Conservation (phyloP, 2,329 filamentous ascomycete species). For the Pseudocercospora macadamiae region DNA sequence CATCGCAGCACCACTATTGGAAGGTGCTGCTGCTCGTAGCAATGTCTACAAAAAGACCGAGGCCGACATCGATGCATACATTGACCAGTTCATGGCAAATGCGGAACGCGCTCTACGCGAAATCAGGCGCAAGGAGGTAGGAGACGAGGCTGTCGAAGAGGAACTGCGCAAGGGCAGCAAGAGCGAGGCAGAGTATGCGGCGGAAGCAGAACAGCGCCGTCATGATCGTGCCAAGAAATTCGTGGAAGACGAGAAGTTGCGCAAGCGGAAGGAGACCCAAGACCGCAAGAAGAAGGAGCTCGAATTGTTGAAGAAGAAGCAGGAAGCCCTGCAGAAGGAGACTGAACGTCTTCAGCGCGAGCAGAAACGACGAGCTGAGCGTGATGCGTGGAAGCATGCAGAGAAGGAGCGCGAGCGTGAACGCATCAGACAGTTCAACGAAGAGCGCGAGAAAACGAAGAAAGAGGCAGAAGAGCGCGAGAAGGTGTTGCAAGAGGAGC, state of each 20-base stretch:
- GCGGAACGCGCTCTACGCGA: conserved; percentile 73
- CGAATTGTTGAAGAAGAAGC: conserved; percentile 53
- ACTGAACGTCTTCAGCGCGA: conserved; percentile 49
- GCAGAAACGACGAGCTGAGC: conserved; percentile 52
- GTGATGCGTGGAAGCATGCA: conserved; percentile 48
- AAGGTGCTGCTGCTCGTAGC: conserved; percentile 75
- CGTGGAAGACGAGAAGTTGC: conserved; percentile 62
- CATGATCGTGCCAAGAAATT: conserved; percentile 64
- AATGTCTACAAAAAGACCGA: conserved; percentile 75
- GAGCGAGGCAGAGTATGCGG: conserved; percentile 73
- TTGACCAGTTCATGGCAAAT: conserved; percentile 64
- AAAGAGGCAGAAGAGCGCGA: conserved; percentile 56
- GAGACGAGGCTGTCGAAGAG: conserved; percentile 66
- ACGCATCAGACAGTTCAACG: conserved; percentile 54
- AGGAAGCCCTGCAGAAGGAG: conserved; percentile 48
- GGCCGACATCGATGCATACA: conserved; percentile 66
- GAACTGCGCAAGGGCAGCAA: conserved; percentile 69
- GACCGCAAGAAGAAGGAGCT: conserved; percentile 60
- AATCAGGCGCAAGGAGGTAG: conserved; percentile 68
- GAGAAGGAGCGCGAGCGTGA: conserved; percentile 57
- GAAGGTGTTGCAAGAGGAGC: conserved; percentile 52
- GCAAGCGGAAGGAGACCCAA: conserved; percentile 62
- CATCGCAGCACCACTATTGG: conserved; percentile 74
- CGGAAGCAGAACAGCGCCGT: conserved; percentile 64
- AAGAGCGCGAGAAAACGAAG: conserved; percentile 51